These are phyloP conservation scores for Pseudevernia furfuracea DNA, from an alignment of 495 filamentous ascomycete genomes.

Conservation along the genomic window DNA sequence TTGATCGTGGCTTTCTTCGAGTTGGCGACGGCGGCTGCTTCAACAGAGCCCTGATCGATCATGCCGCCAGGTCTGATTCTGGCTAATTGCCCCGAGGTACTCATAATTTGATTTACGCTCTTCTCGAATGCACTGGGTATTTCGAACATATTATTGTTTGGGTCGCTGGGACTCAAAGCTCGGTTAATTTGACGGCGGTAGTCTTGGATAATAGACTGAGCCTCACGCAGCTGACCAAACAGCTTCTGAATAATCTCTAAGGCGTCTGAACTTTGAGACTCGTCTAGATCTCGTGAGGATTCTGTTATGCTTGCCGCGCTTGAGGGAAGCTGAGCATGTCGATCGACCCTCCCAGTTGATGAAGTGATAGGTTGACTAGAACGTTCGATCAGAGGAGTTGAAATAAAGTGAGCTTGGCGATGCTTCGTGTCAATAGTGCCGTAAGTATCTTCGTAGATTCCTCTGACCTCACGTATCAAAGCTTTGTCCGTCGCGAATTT, in stretches of 20 bases:
- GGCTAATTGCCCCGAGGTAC: constrained; percentile 1
- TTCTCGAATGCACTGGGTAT: background rate
- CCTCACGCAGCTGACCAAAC: constrained; percentile 15
- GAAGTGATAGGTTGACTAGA: background rate
- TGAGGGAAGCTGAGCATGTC: background rate
- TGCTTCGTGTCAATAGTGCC: constrained; percentile 39
- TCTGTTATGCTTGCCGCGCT: background rate
- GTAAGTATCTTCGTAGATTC: constrained; percentile 42
- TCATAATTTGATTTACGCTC: background rate
- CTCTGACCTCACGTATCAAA: constrained; percentile 35
- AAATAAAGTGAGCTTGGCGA: constrained; percentile 24
- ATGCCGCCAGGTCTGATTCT: background rate
- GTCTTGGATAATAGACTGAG: constrained; percentile 11
- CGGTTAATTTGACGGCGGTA: constrained; percentile 19
- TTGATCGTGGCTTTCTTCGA: background rate
- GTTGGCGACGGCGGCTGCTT: background rate
- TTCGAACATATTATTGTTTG: background rate
- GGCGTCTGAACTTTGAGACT: constrained; percentile 18
- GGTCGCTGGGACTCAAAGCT: background rate
- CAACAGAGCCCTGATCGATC: background rate
- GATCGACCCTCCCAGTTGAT: background rate
- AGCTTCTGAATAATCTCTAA: constrained; percentile 22
- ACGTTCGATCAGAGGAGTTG: too few relatives aligned
- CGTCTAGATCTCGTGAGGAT: constrained; percentile 8
- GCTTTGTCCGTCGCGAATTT: constrained; percentile 28